Base-by-base conservation (phyloP, 1,284 basidiomycete species). In the Gymnopus androsaceus region DNA sequence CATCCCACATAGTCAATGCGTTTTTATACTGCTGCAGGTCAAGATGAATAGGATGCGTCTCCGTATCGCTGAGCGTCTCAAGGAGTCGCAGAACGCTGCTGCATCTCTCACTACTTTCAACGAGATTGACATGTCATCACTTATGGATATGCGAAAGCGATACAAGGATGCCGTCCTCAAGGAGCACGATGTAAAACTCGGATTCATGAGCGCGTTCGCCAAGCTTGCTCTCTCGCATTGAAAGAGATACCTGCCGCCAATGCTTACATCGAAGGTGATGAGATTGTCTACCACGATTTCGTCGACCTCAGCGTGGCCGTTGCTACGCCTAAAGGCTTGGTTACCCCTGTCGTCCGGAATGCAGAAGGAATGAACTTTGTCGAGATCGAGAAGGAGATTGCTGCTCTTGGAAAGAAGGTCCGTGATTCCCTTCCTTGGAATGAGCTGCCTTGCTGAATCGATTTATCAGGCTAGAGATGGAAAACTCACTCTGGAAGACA, bases 41-140 rank as follows among this genome's bases (percentile, higher is more conserved):
- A 97, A 97, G 81, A 97, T 98, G 94, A 94, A 85, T 72, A 88
- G 94, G 55, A 99, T 99, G 97, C 92, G 96, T 59, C 81, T 92
- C 64, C 92, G 96, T 61, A 99, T 99, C 67, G 92, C 96, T 47
- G 94, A 97, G 76, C 92, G 96, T 57, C 84, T 99, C 70, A 99
- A 99, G 81, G 92, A 98, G 72, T 97, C 95, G 40, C 96, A 99
- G 75, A 98, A 98, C 74, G 86, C 94, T 12, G 97, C 96, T 9
- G 96, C 96, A 45, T 95, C 94, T 57, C 77, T 99, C 62, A 99
- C 97, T 51, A 99, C 96, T 42, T 99, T 99, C 84, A 98, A 99
- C 79, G 96, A 99, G 78, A 94, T 99, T 70, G 96, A 99, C 80
- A 99, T 99, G 96, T 95, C 92, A 44, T 88, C 89, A 45, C 77